A percentile compares a stretch with the other conserved stretches of the same genome.
phyloP scores from a whole-genome alignment of 2,329 filamentous ascomycete genomes.

The Pseudocercospora musae region DNA sequence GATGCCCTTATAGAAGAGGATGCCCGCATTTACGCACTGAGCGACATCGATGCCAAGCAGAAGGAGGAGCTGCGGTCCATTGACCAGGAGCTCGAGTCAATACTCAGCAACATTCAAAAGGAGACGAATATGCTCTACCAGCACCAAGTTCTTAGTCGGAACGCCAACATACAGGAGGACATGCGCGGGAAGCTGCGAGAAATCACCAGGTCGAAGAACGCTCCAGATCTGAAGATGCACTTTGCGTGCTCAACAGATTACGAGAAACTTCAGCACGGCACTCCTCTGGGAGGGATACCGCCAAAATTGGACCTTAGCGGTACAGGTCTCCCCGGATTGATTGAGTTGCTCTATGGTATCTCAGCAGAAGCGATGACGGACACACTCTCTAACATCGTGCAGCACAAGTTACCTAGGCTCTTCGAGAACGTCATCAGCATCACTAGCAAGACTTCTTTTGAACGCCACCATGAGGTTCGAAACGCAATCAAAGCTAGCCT shows the following conservation, averaged over 20 bases:
- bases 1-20: neutral
- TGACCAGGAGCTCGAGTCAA: neutral
- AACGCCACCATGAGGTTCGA: conserved; percentile 4
- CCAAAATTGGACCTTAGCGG: conserved; percentile 16
- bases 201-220: conserved; percentile 7
- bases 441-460: conserved; percentile 5
- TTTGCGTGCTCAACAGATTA: conserved; percentile 23
- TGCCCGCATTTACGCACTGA: neutral
- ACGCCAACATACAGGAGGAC: neutral
- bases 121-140: conserved; percentile 3
- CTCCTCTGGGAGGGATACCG: conserved; percentile 3
- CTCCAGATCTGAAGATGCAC: conserved; percentile 16
- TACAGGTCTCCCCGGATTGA: conserved; percentile 23
- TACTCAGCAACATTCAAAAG: neutral
- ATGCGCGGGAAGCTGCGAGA: conserved; percentile 9
- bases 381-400: neutral
- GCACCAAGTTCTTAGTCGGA: conserved; percentile 8
- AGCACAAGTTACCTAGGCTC: neutral
- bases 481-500: neutral
- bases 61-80: neutral
- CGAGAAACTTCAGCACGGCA: conserved; percentile 16
- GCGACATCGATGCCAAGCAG: neutral
- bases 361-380: conserved; percentile 1
- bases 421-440: conserved; percentile 5
- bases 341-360: conserved; percentile 12